Evolutionary conservation across 2,329 filamentous ascomycete species (phyloP).

Genomic region (Alternaria brassicae): DNA sequence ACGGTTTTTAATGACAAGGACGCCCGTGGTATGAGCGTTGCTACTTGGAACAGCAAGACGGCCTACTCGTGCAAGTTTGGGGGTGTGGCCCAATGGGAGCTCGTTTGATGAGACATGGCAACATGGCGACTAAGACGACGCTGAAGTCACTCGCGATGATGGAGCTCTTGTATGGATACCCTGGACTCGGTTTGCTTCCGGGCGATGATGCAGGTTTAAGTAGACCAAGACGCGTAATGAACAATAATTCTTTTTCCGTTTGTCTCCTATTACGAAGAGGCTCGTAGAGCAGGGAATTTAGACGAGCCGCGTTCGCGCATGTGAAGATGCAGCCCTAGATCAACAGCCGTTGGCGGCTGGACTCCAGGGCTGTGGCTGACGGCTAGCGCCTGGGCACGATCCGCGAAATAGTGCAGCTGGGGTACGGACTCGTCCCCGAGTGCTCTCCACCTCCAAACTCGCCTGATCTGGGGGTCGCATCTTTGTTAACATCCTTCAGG

Average conservation of each 20-base stretch:
- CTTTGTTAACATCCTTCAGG: not conserved
- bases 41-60: slow-evolving; percentile 49
- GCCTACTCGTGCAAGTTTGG: slow-evolving; percentile 52
- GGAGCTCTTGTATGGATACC: slow-evolving; percentile 18
- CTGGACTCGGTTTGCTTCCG: slow-evolving; percentile 3
- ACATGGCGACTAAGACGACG: not conserved
- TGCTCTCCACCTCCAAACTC: slow-evolving; percentile 12
- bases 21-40: slow-evolving; percentile 59
- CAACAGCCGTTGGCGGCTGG: slow-evolving; percentile 16
- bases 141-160: not conserved
- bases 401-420: slow-evolving; percentile 14
- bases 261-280: not conserved
- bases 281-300: too few relatives aligned
- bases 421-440: slow-evolving; percentile 5
- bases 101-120: slow-evolving; percentile 48
- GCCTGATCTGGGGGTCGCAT: slow-evolving; percentile 15
- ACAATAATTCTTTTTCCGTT: not conserved
- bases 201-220: not conserved
- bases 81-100: slow-evolving; percentile 62
- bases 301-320: too few relatives aligned
- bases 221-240: not conserved
- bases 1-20: slow-evolving; percentile 59
- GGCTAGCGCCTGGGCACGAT: slow-evolving; percentile 12
- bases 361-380: slow-evolving; percentile 12
- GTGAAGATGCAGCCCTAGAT: slow-evolving; percentile 8